Evolutionary conservation across 2,329 filamentous ascomycete species (phyloP).

Genomic region (Colletotrichum ledebouriae): DNA sequence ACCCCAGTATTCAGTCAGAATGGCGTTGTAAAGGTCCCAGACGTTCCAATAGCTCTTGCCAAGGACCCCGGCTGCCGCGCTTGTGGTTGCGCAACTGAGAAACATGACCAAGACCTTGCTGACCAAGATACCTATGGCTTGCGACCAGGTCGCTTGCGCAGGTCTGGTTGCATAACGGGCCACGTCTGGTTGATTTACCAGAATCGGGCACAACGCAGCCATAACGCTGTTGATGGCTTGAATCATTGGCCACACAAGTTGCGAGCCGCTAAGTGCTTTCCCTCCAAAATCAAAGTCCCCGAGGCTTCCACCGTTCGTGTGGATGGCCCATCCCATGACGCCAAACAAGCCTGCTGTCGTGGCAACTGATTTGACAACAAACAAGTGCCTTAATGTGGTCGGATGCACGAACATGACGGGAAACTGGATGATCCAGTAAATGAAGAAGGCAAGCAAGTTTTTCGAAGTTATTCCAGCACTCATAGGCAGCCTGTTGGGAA

Average conservation of each 20-base stretch:
- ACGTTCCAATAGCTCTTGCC: conserved; percentile 59
- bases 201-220: conserved; percentile 52
- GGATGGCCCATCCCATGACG: conserved; percentile 65
- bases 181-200: conserved; percentile 57
- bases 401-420: conserved; percentile 63
- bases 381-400: conserved; percentile 61
- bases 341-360: conserved; percentile 57
- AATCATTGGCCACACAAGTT: conserved; percentile 55
- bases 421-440: conserved; percentile 68
- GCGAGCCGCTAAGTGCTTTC: conserved; percentile 41
- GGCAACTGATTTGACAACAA: conserved; percentile 56
- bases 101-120: conserved; percentile 54
- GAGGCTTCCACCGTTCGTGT: conserved; percentile 56
- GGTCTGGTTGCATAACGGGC: conserved; percentile 52
- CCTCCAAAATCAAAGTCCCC: conserved; percentile 42
- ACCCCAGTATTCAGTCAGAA: conserved; percentile 55
- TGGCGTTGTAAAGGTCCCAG: conserved; percentile 57
- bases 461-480: conserved; percentile 63
- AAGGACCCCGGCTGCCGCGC: conserved; percentile 50
- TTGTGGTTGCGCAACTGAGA: conserved; percentile 55
- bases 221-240: conserved; percentile 58
- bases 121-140: conserved; percentile 45
- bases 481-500: conserved; percentile 52
- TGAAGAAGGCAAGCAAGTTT: conserved; percentile 65
- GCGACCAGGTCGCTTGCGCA: conserved; percentile 47